phyloP scores from a whole-genome alignment of 2,329 filamentous ascomycete species.

The Dothideomycetidae sp. region DNA sequence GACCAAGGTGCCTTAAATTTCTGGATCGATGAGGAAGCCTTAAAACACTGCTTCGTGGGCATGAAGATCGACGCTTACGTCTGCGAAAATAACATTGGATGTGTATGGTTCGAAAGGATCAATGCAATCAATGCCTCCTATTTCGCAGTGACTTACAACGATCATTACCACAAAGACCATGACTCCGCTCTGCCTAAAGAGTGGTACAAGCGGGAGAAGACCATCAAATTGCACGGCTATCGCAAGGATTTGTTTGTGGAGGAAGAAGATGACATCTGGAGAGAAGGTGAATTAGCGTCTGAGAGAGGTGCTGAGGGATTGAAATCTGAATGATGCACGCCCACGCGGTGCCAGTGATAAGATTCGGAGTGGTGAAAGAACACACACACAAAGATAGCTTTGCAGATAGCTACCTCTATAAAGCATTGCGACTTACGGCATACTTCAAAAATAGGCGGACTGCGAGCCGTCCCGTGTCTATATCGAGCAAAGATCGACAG shows the following conservation, averaged over 20 bases:
- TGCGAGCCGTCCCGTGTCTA: no score
- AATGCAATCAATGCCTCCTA: conserved; percentile 29
- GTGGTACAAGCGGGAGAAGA: conserved; percentile 6
- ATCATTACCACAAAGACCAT: conserved; percentile 19
- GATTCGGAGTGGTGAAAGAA: no score
- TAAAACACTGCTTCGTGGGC: conserved; percentile 46
- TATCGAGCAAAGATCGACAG: no score
- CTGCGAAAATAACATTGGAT: conserved; percentile 18
- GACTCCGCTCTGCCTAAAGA: conserved; percentile 9
- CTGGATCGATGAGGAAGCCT: conserved; percentile 50
- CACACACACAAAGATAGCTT: no score
- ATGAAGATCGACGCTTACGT: conserved; percentile 31
- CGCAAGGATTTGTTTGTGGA: neutral
- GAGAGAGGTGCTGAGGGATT: no score
- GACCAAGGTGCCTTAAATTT: conserved; percentile 42
- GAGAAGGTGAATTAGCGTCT: neutral
- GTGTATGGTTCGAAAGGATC: conserved; percentile 26
- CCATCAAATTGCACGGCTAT: conserved; percentile 5
- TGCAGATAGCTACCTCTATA: no score
- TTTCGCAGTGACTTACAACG: conserved; percentile 31
- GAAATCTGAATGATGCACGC: no score
- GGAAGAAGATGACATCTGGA: neutral
- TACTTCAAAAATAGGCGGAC: no score
- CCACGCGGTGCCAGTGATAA: no score
- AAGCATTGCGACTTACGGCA: no score